Evolutionary conservation across 768 basidiomycete genomes (phyloP), one percentile per base, ranked within the genome.

Genomic region (Lactarius deliciosus): DNA sequence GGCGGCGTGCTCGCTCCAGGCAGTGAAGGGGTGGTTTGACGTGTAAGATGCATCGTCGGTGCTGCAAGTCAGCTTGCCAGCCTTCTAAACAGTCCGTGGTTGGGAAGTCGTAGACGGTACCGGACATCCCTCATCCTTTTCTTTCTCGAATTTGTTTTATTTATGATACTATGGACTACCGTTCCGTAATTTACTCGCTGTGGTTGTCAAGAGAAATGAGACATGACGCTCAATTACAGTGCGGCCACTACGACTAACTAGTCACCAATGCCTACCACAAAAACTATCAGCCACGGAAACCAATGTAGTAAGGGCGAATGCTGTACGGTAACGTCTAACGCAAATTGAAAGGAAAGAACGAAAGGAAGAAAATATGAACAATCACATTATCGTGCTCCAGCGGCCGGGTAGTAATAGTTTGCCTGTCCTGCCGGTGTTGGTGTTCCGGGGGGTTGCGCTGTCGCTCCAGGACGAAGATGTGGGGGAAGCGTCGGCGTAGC

Each of bases 401-500:
- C n/a, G 4, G 68, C 45, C 16, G 74, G 74, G 54, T 75, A 75
- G 40, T 69, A 69, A 20, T 66, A 65, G 40, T 70, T 61, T 22
- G 72, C 72, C 41, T 71, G 66, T 3, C 74, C 69, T 40, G 70
- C 59, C 22, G 75, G 70, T 13, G 69, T 64, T 38, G 69, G 69
- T 32, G 74, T 73, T 32, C 69, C 72, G 2, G 71, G 65, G 0
- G 73, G 61, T 36, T 68, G 68, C 16, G 68, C 53, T 5, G 60
- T 54, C 25, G 68, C 70, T 1, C 65, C 72, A 15, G 66, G 71
- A 40, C 78, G 74, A 72, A 82, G 73, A 64, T 82, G 81, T 55
- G 79, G 75, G 6, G 81, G 81, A n/a, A 82, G 71, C 41, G 77
- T 80, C 25, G 80, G 76, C 1, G 80, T 63, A 10, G 45, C 70